Evolutionary conservation across 306 rosid genomes (phyloP), one percentile per base, ranked within the genome.

Genomic region (Echinosophora koreensis): DNA sequence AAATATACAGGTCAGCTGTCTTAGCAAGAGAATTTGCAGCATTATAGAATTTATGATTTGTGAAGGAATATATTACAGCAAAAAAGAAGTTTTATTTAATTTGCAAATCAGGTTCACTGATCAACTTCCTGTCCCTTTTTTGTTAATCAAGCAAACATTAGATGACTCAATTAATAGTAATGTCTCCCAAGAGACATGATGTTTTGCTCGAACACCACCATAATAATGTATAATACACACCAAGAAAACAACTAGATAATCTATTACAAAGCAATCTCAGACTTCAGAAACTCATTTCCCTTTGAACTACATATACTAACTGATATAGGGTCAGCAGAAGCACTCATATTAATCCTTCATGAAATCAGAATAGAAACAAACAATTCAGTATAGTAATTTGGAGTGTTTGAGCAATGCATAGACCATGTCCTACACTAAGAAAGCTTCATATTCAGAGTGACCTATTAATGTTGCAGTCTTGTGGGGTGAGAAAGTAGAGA

Each of bases 161-260:
- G 5, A 42, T 46, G 14, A 22, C 54, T 17, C 8, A 55, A 55
- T 4, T 13, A 60, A 37, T 27, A 22, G 5, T 12, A 12, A 1
- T 28, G 39, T 60, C 27, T 17, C 44, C 44, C 44, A 39, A 39
- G 44, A 6, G 8, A 39, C 9, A 39, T 39, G 10, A 52, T 52
- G 58, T 15, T 16, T 15, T 52, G 9, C 9, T 52, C 6, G 10
- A 22, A 22, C 22, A 22, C 22, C 22, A 22, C 22, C 22, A 22
- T 22, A 52, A 52, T 52, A 16, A 52, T 9, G 12, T 42, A 54
- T 28, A 39, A 60, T 71, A 10, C 59, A 41, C 50, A 17, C 41
- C 28, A 69, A 52, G 69, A 51, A 61, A 77, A 39, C 60, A 69
- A 50, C 46, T 5, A 15, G 35, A 75, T 51, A 47, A 56, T 46